phyloP scores from a whole-genome alignment of 2,329 filamentous ascomycete genomes.

The Graphilbum ipis-grandicollis region DNA sequence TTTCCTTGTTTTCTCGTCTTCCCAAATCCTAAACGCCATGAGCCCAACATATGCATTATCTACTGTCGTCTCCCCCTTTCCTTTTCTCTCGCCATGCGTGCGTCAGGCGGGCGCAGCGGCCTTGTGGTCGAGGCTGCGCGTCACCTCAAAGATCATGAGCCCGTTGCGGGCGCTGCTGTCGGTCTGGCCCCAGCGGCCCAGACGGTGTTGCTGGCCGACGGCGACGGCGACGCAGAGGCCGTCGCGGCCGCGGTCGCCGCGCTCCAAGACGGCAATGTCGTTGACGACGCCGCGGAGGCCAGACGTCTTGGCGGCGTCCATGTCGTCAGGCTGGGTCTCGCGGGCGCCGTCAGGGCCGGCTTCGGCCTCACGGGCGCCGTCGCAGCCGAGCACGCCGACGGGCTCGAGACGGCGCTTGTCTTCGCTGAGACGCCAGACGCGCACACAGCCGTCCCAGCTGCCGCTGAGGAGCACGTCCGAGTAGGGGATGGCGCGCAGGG shows the following conservation, averaged over 20 bases:
- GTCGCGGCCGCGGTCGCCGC: slow-evolving; percentile 57
- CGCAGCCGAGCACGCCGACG: slow-evolving; percentile 45
- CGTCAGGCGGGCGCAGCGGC: too few species aligned
- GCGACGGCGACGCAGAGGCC: slow-evolving; percentile 76
- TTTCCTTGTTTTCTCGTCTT: too few species aligned
- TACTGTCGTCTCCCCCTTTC: too few species aligned
- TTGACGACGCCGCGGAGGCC: slow-evolving; percentile 57
- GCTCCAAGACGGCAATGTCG: slow-evolving; percentile 72
- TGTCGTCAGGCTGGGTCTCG: slow-evolving; percentile 5
- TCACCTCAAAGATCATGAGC: slow-evolving; percentile 61
- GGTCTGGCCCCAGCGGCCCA: slow-evolving; percentile 64
- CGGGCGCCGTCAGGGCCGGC: slow-evolving; percentile 1
- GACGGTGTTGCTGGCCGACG: slow-evolving; percentile 67
- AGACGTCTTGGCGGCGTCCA: slow-evolving; percentile 6
- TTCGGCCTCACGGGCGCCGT: slow-evolving; percentile 8
- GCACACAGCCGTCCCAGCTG: slow-evolving; percentile 82
- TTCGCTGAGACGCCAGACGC: slow-evolving; percentile 69
- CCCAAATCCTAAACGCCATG: too few species aligned
- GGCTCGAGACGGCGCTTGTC: slow-evolving; percentile 67
- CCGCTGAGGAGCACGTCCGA: slow-evolving; percentile 81
- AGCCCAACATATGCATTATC: too few species aligned
- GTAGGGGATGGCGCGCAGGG: slow-evolving; percentile 70
- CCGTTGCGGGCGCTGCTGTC: slow-evolving; percentile 53
- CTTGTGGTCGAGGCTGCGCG: too few species aligned
- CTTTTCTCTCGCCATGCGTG: too few species aligned